A percentile compares a stretch with the other conserved stretches of the same genome.
Evolutionary conservation across 2,329 filamentous ascomycete species (phyloP).

Genomic region (Ceratocystis destructans): DNA sequence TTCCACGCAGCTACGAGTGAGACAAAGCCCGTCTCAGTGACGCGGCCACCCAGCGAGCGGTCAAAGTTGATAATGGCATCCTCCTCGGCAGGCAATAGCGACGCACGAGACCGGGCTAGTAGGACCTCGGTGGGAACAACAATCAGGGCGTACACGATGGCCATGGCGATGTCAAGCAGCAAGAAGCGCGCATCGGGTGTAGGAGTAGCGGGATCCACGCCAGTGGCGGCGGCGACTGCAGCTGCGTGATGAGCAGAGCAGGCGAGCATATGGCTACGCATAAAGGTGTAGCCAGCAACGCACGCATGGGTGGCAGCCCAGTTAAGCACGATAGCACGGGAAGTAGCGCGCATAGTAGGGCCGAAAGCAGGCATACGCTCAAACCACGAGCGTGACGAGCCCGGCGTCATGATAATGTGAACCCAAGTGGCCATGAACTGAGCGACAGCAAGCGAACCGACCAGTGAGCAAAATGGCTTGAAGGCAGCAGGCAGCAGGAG

Average conservation of each 20-base stretch:
- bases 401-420: constrained; percentile 67
- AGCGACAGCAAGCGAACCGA: constrained; percentile 43
- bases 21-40: constrained; percentile 60
- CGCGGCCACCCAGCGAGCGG: constrained; percentile 65
- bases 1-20: constrained; percentile 65
- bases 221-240: constrained; percentile 25
- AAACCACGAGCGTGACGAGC: constrained; percentile 50
- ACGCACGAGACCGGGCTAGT: constrained; percentile 73
- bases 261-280: constrained; percentile 27
- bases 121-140: constrained; percentile 64
- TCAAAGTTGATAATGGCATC: constrained; percentile 85
- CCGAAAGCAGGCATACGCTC: constrained; percentile 53
- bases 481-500: constrained; percentile 23
- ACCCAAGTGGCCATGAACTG: constrained; percentile 64
- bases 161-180: constrained; percentile 27
- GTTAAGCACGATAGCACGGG: constrained; percentile 49
- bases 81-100: constrained; percentile 65
- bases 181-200: constrained; percentile 24
- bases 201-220: constrained; percentile 20
- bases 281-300: constrained; percentile 32
- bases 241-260: constrained; percentile 29
- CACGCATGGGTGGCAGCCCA: constrained; percentile 44
- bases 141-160: constrained; percentile 35
- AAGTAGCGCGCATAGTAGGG: constrained; percentile 53
- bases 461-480: constrained; percentile 32